phyloP scores from a whole-genome alignment of 2,329 filamentous ascomycete genomes.

The Aspergillus tubingensis region DNA sequence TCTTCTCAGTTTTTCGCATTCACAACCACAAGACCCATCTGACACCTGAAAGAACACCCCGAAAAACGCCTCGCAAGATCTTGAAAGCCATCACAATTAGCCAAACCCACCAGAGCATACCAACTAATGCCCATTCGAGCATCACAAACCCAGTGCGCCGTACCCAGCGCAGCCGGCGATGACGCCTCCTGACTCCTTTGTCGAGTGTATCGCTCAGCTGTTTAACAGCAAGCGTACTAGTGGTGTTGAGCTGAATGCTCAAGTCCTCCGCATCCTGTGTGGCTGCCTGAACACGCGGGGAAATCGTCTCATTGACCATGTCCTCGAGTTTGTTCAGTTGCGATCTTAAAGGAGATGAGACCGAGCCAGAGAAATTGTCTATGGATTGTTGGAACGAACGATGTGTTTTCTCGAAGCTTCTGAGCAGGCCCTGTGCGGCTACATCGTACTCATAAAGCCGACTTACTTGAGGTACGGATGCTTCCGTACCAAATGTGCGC shows the following conservation, averaged over 20 bases:
- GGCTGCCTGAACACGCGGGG: conserved; percentile 63
- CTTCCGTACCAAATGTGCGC: conserved; percentile 28
- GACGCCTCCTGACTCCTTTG: conserved; percentile 67
- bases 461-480: conserved; percentile 44
- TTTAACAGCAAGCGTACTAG: conserved; percentile 78
- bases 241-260: conserved; percentile 71
- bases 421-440: conserved; percentile 55
- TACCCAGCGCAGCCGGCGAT: conserved; percentile 73
- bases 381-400: conserved; percentile 48
- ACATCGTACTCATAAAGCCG: conserved; percentile 56
- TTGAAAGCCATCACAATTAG: conserved; percentile 78
- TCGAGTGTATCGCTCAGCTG: conserved; percentile 75
- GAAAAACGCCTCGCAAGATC: conserved; percentile 63
- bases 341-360: conserved; percentile 47
- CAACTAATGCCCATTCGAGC: conserved; percentile 85
- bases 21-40: conserved; percentile 83
- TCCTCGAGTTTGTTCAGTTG: conserved; percentile 49
- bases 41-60: conserved; percentile 61
- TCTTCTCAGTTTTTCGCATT: conserved; percentile 13
- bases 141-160: conserved; percentile 75
- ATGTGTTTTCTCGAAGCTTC: conserved; percentile 49
- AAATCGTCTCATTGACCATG: conserved; percentile 52
- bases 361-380: conserved; percentile 48
- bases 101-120: conserved; percentile 94
- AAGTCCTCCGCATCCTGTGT: conserved; percentile 81